Evolutionary conservation across 2,329 filamentous ascomycete genomes (phyloP).

Genomic region (Phyllosticta capitalensis): DNA sequence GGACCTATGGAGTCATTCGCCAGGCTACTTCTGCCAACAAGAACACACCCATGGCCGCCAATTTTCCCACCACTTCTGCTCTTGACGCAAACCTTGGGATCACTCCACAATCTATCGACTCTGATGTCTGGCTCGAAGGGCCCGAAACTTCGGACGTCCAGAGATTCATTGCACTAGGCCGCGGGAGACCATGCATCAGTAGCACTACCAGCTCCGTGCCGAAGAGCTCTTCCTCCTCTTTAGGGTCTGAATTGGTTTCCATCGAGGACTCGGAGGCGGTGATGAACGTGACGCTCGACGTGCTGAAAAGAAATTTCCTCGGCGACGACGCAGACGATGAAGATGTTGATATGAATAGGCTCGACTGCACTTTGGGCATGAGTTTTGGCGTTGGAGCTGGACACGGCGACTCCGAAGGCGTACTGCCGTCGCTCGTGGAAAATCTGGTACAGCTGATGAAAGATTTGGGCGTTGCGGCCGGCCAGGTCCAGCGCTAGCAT

Average conservation of each 20-base stretch:
- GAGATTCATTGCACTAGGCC: constrained; percentile 48
- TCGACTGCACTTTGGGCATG: constrained; percentile 14
- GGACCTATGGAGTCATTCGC: constrained; percentile 29
- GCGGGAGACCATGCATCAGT: constrained; percentile 45
- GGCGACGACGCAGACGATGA: constrained; percentile 27
- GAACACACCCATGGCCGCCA: background rate
- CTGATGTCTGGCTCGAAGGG: constrained; percentile 44
- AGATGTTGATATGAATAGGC: constrained; percentile 9
- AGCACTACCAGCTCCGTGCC: constrained; percentile 17
- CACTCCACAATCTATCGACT: background rate
- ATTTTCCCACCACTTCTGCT: background rate
- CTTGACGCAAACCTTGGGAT: background rate
- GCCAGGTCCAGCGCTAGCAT: background rate
- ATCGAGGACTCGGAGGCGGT: constrained; percentile 49
- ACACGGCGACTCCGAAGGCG: constrained; percentile 18
- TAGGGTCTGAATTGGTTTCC: constrained; percentile 17
- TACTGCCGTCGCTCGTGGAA: constrained; percentile 52
- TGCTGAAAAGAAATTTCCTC: constrained; percentile 44
- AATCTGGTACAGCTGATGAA: constrained; percentile 56
- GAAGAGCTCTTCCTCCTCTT: background rate
- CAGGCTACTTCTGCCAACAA: background rate
- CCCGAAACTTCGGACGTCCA: constrained; percentile 44
- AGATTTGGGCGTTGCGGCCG: constrained; percentile 46
- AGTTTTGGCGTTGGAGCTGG: background rate
- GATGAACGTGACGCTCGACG: constrained; percentile 49